Percentiles rank a stretch among this genome's conserved stretches.
Evolutionary conservation across 495 filamentous ascomycete genomes (phyloP).

Genomic region (Aspergillus diversus): DNA sequence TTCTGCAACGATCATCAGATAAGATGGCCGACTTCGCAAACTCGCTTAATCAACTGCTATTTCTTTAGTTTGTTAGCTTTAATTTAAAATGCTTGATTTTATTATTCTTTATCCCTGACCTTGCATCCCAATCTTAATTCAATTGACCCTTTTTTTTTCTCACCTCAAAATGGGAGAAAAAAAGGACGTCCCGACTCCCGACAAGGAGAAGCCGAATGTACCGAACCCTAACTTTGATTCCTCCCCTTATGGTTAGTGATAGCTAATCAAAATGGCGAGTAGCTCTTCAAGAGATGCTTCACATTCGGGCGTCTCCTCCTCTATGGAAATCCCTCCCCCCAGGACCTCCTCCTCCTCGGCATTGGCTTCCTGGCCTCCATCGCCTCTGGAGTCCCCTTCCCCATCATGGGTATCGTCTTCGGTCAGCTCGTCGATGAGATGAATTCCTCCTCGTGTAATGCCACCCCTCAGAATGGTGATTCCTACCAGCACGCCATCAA

Average conservation of each 20-base stretch:
- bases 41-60: not conserved
- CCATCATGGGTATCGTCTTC: conserved; percentile 69
- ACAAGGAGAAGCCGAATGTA: too few relatives aligned
- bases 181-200: too few relatives aligned
- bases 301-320: conserved; percentile 15
- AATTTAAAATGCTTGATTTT: too few relatives aligned
- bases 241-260: not conserved
- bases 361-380: conserved; percentile 56
- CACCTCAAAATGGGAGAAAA: too few relatives aligned
- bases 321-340: conserved; percentile 5
- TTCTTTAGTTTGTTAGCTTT: too few relatives aligned
- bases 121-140: too few relatives aligned
- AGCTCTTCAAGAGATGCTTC: conserved; percentile 1
- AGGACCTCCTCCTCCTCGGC: conserved; percentile 34
- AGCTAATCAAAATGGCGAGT: not conserved
- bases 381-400: conserved; percentile 66
- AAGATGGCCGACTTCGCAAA: conserved; percentile 14
- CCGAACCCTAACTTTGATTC: not conserved
- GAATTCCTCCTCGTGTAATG: conserved; percentile 36
- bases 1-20: conserved; percentile 9
- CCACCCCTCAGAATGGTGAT: conserved; percentile 16
- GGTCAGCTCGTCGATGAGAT: conserved; percentile 63
- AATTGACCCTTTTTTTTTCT: too few relatives aligned
- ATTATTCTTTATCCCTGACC: too few relatives aligned
- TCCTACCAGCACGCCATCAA: conserved; percentile 28